Conservation (phyloP, 805 yeast genomes). For the Yarrowia porcina region DNA sequence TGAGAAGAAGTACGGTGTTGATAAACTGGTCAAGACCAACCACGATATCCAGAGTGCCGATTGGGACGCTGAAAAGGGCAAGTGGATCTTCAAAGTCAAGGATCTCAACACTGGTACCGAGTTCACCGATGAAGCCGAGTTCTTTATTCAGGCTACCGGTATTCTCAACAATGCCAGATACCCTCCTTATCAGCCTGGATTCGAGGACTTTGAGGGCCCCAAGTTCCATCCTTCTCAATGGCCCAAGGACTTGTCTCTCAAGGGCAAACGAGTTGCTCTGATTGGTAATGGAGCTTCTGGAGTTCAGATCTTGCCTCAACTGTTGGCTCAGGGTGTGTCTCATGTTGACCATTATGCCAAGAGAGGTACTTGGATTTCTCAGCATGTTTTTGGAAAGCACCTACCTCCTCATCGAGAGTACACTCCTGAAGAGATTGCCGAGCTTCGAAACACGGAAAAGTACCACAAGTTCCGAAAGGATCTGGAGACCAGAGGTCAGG, state of each 20-base stretch:
- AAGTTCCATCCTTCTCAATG: slow-evolving; percentile 27
- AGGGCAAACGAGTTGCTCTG: slow-evolving; percentile 27
- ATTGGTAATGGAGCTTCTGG: slow-evolving; percentile 27
- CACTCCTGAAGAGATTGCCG: slow-evolving; percentile 27
- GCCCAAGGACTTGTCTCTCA: slow-evolving; percentile 26
- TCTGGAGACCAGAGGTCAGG: slow-evolving; percentile 28
- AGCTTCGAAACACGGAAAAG: slow-evolving; percentile 29
- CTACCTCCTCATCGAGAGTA: slow-evolving; percentile 29
- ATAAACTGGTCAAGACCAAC: slow-evolving; percentile 30
- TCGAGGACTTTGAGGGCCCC: slow-evolving; percentile 25
- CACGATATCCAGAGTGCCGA: slow-evolving; percentile 29
- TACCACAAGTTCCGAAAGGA: slow-evolving; percentile 32
- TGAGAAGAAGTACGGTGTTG: slow-evolving; percentile 32
- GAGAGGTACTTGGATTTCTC: slow-evolving; percentile 22
- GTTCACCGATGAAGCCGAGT: slow-evolving; percentile 29
- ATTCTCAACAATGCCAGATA: slow-evolving; percentile 24
- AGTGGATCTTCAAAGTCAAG: slow-evolving; percentile 26
- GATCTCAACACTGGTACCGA: slow-evolving; percentile 26
- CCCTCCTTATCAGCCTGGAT: slow-evolving; percentile 24
- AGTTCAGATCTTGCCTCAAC: slow-evolving; percentile 31
- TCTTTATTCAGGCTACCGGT: slow-evolving; percentile 25
- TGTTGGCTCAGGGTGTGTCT: slow-evolving; percentile 29
- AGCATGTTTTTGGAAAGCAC: slow-evolving; percentile 30
- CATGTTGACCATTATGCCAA: slow-evolving; percentile 24
- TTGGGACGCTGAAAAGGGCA: slow-evolving; percentile 28